These are phyloP conservation scores for Hamigera avellanea DNA, from an alignment of 495 filamentous ascomycete genomes.

Conservation along the genomic window DNA sequence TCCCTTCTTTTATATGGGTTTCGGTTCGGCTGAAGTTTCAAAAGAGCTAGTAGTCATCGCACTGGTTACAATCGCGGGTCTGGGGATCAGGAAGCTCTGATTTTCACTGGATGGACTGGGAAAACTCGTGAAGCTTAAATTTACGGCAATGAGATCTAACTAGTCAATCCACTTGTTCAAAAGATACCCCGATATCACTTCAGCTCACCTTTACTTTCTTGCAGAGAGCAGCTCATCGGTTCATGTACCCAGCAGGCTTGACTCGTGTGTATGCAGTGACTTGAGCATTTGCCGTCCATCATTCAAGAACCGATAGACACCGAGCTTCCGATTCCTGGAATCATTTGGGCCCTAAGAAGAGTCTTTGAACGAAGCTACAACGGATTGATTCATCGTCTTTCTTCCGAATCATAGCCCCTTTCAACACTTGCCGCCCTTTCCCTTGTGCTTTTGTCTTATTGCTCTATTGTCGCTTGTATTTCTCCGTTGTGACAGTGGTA, in stretches of 20 bases:
- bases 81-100: conserved; percentile 1
- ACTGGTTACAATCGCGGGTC: conserved; percentile 2
- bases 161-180: background rate
- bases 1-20: background rate
- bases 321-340: background rate
- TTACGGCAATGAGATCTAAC: background rate
- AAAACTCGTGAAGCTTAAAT: conserved; percentile 5
- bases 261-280: conserved; percentile 30
- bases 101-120: conserved; percentile 12
- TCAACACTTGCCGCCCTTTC: conserved; percentile 7
- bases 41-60: background rate
- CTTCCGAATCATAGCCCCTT: conserved; percentile 9
- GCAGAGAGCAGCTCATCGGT: conserved; percentile 7
- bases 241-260: conserved; percentile 22
- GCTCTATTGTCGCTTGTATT: conserved; percentile 18
- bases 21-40: background rate
- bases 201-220: conserved; percentile 5
- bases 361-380: conserved; percentile 3
- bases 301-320: conserved; percentile 11
- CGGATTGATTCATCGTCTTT: background rate
- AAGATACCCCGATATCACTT: conserved; percentile 3
- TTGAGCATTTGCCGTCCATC: conserved; percentile 16
- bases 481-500: conserved; percentile 17
- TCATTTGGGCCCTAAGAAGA: too few relatives aligned
- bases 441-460: conserved; percentile 8